Evolutionary conservation across 495 filamentous ascomycete genomes (phyloP).

Genomic region (Pyrenula massariospora): DNA sequence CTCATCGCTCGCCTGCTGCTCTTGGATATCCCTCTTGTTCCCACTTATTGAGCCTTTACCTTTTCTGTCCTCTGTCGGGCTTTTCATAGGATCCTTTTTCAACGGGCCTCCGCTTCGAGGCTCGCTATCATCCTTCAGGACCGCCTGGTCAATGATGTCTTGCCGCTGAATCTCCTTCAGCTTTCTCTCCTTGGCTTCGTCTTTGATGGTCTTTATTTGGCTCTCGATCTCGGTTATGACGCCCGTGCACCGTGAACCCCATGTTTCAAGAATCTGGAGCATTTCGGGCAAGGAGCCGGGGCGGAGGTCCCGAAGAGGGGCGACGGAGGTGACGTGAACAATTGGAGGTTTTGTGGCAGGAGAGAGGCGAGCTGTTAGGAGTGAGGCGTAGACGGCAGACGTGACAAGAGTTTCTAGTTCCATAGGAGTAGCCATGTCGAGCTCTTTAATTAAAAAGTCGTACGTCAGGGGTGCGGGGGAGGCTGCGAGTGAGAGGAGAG

Average conservation of each 20-base stretch:
- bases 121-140: constrained; percentile 23
- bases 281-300: constrained; percentile 56
- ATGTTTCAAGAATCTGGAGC: constrained; percentile 54
- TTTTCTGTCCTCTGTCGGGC: constrained; percentile 19
- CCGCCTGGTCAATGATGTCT: constrained; percentile 33
- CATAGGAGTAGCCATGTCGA: constrained; percentile 53
- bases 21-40: neutral
- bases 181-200: constrained; percentile 40
- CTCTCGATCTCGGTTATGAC: constrained; percentile 67
- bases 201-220: constrained; percentile 49
- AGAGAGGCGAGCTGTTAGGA: constrained; percentile 73
- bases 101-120: constrained; percentile 29
- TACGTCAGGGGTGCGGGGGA: constrained; percentile 62
- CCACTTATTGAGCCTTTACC: neutral
- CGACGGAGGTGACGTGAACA: constrained; percentile 66
- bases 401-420: constrained; percentile 87
- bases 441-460: constrained; percentile 45
- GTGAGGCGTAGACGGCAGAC: constrained; percentile 72
- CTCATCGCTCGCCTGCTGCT: constrained; percentile 2
- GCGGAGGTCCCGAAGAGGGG: constrained; percentile 73
- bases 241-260: constrained; percentile 61
- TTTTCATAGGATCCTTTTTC: constrained; percentile 39
- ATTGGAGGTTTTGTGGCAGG: constrained; percentile 48
- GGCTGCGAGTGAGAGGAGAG: constrained; percentile 65
- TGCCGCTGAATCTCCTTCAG: constrained; percentile 33